phyloP scores from a whole-genome alignment of 495 filamentous ascomycete species.

The Hypoxylon trugodes region DNA sequence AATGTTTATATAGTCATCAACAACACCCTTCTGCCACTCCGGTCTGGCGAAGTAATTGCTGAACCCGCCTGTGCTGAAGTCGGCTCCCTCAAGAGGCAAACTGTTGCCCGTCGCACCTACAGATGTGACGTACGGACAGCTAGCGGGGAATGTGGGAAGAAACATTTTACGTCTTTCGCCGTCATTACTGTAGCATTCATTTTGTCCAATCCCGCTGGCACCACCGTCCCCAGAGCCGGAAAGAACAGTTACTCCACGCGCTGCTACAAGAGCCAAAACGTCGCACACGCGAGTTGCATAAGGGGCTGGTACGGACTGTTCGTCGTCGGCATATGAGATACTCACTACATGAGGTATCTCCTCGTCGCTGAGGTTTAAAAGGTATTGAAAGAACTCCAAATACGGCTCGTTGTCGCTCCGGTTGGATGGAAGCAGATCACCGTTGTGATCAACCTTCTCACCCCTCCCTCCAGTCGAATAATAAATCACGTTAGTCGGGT shows the following conservation, averaged over 20 bases:
- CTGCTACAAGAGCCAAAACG: conserved; percentile 75
- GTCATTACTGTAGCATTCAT: conserved; percentile 71
- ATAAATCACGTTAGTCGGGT: conserved; percentile 65
- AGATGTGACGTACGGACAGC: conserved; percentile 82
- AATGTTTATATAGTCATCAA: conserved; percentile 62
- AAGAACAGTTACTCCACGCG: conserved; percentile 75
- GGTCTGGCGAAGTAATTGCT: conserved; percentile 72
- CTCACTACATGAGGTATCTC: conserved; percentile 77
- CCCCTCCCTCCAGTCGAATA: conserved; percentile 74
- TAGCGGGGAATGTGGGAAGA: conserved; percentile 73
- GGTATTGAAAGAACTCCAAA: conserved; percentile 77
- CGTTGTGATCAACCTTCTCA: conserved; percentile 62
- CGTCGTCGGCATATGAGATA: conserved; percentile 77
- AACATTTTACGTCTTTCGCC: conserved; percentile 68
- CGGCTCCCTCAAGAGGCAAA: conserved; percentile 65
- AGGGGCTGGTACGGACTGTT: conserved; percentile 66
- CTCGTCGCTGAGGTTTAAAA: conserved; percentile 66
- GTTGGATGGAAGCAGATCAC: conserved; percentile 47
- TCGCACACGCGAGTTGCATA: conserved; percentile 75
- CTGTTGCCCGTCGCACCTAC: conserved; percentile 74
- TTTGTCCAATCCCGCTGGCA: conserved; percentile 59
- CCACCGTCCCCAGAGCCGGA: conserved; percentile 79
- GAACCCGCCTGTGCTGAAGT: conserved; percentile 75
- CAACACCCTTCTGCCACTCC: conserved; percentile 67
- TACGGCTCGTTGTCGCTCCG: conserved; percentile 80